Percentiles rank a stretch among this genome's conserved stretches.
Evolutionary conservation across 129 eudicot genomes (phyloP).

Genomic region (Flaveria bidentis): DNA sequence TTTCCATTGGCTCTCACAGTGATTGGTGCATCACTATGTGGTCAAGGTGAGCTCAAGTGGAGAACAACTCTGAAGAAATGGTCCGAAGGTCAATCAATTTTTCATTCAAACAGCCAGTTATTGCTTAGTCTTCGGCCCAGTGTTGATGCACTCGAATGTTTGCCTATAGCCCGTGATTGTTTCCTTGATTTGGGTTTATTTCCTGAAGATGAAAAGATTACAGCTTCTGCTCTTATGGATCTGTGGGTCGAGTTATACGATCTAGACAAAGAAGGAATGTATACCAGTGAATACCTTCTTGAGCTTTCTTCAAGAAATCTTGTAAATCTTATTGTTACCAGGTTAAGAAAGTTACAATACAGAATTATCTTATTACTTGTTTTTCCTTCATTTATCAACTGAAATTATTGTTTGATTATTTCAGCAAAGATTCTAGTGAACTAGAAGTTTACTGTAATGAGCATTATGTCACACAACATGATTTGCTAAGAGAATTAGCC

Average conservation of each 20-base stretch:
- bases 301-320: constrained; percentile 41
- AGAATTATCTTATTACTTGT: background rate
- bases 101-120: constrained; percentile 34
- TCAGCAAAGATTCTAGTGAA: constrained; percentile 45
- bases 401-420: background rate
- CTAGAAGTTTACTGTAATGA: constrained; percentile 50
- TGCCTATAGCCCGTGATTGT: constrained; percentile 32
- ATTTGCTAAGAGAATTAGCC: constrained; percentile 50
- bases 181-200: constrained; percentile 45
- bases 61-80: constrained; percentile 37
- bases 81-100: constrained; percentile 45
- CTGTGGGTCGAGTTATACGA: constrained; percentile 42
- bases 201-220: constrained; percentile 44
- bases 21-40: constrained; percentile 48
- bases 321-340: constrained; percentile 23
- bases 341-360: constrained; percentile 17
- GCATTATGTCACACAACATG: constrained; percentile 49
- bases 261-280: constrained; percentile 42
- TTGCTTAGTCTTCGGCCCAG: constrained; percentile 40
- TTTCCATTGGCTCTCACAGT: constrained; percentile 59
- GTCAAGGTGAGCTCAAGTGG: constrained; percentile 39
- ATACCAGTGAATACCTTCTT: constrained; percentile 34
- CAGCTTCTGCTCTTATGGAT: constrained; percentile 43
- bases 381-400: background rate
- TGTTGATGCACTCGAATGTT: constrained; percentile 34